A percentile compares a stretch with the other conserved stretches of the same genome.
These are phyloP conservation scores for Cucumis sativus DNA, from an alignment of 306 rosid genomes.

Conservation along the genomic window Cucumber_9930_V3 NC_026657.2:10873001-10873500, in stretches of 20 bases:
- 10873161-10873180: neutral
- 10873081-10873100: neutral
- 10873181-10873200: neutral
- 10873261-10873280: conserved; percentile 80
- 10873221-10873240: too few species aligned
- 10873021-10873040: neutral
- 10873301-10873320: conserved; percentile 75
- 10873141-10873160: neutral
- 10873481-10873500: conserved; percentile 61
- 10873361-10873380: conserved; percentile 58
- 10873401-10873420: conserved; percentile 40
- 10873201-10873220: neutral
- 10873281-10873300: conserved; percentile 76
- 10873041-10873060: neutral
- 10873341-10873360: conserved; percentile 16
- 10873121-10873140: neutral
- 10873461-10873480: conserved; percentile 81
- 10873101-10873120: neutral
- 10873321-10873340: conserved; percentile 18
- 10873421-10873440: conserved; percentile 45
- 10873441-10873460: conserved; percentile 85
- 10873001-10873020: conserved; percentile 1
- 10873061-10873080: neutral
- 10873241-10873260: neutral
- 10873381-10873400: conserved; percentile 46